Conservation (phyloP, 371 early-diverging fungal genomes). For the Mortierella sp. region DNA sequence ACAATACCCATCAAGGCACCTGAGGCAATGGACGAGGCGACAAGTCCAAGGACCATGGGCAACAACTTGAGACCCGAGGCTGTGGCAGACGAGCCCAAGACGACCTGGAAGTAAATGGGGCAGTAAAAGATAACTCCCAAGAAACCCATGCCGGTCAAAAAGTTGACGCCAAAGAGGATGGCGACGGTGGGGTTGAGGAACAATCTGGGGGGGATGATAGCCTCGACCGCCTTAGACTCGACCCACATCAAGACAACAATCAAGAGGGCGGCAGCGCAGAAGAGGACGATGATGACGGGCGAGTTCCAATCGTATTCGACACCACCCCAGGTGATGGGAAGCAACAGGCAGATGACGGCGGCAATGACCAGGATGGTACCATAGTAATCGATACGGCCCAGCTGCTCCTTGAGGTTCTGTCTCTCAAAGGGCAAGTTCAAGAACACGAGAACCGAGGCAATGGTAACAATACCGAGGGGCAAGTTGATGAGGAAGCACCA, state of each 20-base stretch:
- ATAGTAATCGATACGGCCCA: slow-evolving; percentile 64
- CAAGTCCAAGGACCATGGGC: slow-evolving; percentile 67
- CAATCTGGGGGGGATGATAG: slow-evolving; percentile 69
- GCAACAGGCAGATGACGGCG: slow-evolving; percentile 63
- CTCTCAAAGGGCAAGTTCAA: slow-evolving; percentile 62
- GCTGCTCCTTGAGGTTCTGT: slow-evolving; percentile 59
- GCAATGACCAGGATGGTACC: slow-evolving; percentile 66
- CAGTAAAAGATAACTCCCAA: slow-evolving; percentile 70
- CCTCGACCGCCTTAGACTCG: slow-evolving; percentile 60
- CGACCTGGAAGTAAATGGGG: slow-evolving; percentile 88
- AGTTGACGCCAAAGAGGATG: slow-evolving; percentile 61
- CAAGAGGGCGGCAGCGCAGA: slow-evolving; percentile 54
- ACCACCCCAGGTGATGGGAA: slow-evolving; percentile 72
- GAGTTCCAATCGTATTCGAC: slow-evolving; percentile 64
- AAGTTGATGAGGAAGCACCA: slow-evolving; percentile 72
- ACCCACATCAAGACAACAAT: slow-evolving; percentile 56
- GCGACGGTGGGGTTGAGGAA: slow-evolving; percentile 63
- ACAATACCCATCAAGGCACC: slow-evolving; percentile 51
- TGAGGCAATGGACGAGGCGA: slow-evolving; percentile 44
- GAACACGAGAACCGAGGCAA: slow-evolving; percentile 61
- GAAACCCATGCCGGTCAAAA: slow-evolving; percentile 70
- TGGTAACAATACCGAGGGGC: slow-evolving; percentile 66
- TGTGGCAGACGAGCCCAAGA: slow-evolving; percentile 68
- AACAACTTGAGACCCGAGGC: slow-evolving; percentile 71
- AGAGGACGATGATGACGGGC: slow-evolving; percentile 63